Evolutionary conservation across 352 stramenopile species (phyloP).

Genomic region (Plasmopara viticola): DNA sequence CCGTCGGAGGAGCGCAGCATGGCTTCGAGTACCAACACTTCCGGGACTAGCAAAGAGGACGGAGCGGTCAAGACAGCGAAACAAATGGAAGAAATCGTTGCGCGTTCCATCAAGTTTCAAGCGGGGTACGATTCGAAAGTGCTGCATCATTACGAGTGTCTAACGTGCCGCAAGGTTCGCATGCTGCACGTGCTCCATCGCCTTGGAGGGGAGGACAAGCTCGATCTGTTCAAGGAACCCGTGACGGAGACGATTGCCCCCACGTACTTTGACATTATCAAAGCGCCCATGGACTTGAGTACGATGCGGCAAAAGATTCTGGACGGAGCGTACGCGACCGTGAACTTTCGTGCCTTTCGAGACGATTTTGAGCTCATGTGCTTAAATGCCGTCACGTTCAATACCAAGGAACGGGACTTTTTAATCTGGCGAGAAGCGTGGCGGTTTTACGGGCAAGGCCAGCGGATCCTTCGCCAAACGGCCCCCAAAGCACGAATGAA

Average conservation of each 20-base stretch:
- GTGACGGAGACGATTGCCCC: constrained; percentile 90
- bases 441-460: constrained; percentile 85
- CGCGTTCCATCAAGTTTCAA: constrained; percentile 53
- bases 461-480: constrained; percentile 64
- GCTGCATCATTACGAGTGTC: constrained; percentile 79
- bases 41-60: constrained; percentile 16
- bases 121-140: constrained; percentile 57
- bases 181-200: constrained; percentile 66
- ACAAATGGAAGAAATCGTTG: constrained; percentile 58
- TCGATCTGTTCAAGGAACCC: constrained; percentile 90
- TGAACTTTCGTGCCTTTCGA: constrained; percentile 74
- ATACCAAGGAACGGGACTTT: constrained; percentile 84
- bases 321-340: constrained; percentile 56
- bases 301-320: constrained; percentile 82
- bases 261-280: constrained; percentile 92
- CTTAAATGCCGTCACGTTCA: constrained; percentile 95
- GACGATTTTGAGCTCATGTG: constrained; percentile 95
- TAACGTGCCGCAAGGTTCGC: constrained; percentile 69
- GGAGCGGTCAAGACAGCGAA: constrained; percentile 38
- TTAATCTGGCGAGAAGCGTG: constrained; percentile 91
- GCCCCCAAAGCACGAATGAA: constrained; percentile 75
- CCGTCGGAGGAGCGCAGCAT: constrained; percentile 21
- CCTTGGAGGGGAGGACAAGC: constrained; percentile 67
- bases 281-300: constrained; percentile 89
- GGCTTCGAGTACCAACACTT: constrained; percentile 2